Conservation (phyloP, 1,284 basidiomycete genomes). For the Sphaerobolus stellatus region DNA sequence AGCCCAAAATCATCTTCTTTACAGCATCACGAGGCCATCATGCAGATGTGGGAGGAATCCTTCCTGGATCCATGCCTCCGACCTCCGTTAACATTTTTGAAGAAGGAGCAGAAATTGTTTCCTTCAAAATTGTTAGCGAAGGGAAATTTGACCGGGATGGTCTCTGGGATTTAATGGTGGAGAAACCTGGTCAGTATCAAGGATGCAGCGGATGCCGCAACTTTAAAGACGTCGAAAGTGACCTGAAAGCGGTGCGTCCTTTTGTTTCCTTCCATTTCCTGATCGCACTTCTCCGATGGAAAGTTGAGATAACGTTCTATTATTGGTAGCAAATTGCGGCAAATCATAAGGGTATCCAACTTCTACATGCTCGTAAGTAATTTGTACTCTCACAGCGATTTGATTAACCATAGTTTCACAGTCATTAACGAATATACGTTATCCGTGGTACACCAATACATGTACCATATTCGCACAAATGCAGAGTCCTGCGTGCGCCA, state of each 20-base stretch:
- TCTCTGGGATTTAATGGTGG: conserved; percentile 77
- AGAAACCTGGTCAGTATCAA: conserved; percentile 83
- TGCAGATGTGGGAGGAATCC: conserved; percentile 75
- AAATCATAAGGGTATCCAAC: conserved; percentile 89
- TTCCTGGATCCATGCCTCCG: conserved; percentile 93
- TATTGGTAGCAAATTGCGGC: conserved; percentile 84
- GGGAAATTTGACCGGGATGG: conserved; percentile 81
- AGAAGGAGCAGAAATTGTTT: conserved; percentile 90
- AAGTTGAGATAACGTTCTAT: conserved; percentile 4
- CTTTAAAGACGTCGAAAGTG: conserved; percentile 87
- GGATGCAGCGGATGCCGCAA: conserved; percentile 83
- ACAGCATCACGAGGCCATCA: conserved; percentile 89
- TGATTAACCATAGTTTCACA: conserved; percentile 22
- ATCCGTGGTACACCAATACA: conserved; percentile 87
- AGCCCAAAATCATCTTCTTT: conserved; percentile 83
- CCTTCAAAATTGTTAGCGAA: conserved; percentile 88
- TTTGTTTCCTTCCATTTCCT: background rate
- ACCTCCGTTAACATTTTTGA: conserved; percentile 87
- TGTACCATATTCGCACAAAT: conserved; percentile 87
- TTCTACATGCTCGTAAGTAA: conserved; percentile 68
- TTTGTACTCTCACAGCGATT: conserved; percentile 21
- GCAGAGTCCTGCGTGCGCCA: conserved; percentile 88
- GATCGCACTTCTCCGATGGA: background rate
- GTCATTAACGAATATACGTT: conserved; percentile 89
- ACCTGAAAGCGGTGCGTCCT: conserved; percentile 80